Conservation (phyloP, 1,284 basidiomycete species). For the Gomphus sp. region DNA sequence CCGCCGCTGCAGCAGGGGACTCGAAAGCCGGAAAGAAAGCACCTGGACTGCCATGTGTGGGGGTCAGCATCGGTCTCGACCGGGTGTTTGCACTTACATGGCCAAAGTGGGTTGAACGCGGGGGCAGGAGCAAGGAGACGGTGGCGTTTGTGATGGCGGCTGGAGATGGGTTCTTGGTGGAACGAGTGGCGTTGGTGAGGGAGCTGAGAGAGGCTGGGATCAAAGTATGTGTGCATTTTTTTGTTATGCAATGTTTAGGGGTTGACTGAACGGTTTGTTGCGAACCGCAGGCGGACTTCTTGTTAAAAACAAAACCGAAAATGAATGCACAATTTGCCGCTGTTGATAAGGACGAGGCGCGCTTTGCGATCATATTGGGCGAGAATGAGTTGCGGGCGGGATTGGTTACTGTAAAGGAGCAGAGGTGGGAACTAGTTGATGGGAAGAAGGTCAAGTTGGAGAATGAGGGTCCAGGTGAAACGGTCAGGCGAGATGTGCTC, state of each 20-base stretch:
- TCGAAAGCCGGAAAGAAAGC: conserved; percentile 43
- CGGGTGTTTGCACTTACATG: conserved; percentile 92
- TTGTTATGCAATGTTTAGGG: background rate
- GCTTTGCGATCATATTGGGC: conserved; percentile 87
- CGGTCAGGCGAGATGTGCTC: conserved; percentile 61
- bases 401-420: conserved; percentile 86
- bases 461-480: conserved; percentile 48
- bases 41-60: conserved; percentile 79
- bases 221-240: conserved; percentile 46
- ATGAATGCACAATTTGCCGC: conserved; percentile 79
- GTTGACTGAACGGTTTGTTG: background rate
- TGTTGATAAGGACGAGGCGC: conserved; percentile 88
- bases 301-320: conserved; percentile 92
- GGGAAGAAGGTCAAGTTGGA: conserved; percentile 63
- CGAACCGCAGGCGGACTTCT: conserved; percentile 70
- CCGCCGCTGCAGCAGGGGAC: conserved; percentile 67
- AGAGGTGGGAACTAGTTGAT: conserved; percentile 72
- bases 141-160: conserved; percentile 93
- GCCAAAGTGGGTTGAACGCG: conserved; percentile 72
- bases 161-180: conserved; percentile 83
- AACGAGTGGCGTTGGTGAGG: conserved; percentile 78
- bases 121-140: conserved; percentile 83
- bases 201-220: conserved; percentile 84
- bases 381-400: conserved; percentile 80
- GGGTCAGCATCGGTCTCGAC: conserved; percentile 91